Conservation (phyloP, 768 basidiomycete genomes). For the Pisolithus orientalis region DNA sequence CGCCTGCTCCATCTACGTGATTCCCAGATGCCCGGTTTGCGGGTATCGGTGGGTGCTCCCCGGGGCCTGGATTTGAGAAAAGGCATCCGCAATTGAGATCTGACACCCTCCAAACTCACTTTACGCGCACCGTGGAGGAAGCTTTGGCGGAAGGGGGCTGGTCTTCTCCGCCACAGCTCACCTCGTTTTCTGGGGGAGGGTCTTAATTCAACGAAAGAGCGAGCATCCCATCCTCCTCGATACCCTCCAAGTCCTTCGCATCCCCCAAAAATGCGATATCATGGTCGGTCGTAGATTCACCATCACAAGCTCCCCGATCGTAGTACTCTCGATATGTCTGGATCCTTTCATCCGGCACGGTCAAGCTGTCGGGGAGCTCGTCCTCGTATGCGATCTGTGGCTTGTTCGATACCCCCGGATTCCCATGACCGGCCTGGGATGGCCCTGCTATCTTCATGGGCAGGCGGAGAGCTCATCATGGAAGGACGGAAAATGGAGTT, state of each 20-base stretch:
- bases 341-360: constrained; percentile 15
- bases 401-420: constrained; percentile 4
- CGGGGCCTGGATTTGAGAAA: too few species aligned
- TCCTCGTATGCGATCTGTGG: constrained; percentile 21
- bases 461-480: neutral
- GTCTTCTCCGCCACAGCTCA: neutral
- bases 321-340: constrained; percentile 14
- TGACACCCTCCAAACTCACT: neutral
- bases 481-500: too few species aligned
- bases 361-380: constrained; percentile 15
- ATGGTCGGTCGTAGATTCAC: constrained; percentile 13
- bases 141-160: neutral
- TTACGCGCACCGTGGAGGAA: constrained; percentile 8
- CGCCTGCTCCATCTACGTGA: constrained; percentile 12
- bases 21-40: neutral
- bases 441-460: constrained; percentile 24
- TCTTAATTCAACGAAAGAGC: constrained; percentile 14
- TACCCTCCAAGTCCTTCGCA: constrained; percentile 7
- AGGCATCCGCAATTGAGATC: neutral
- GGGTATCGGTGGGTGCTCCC: neutral
- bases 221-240: constrained; percentile 18
- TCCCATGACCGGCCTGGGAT: constrained; percentile 8
- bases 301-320: neutral
- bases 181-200: neutral
- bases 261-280: constrained; percentile 23